phyloP scores from a whole-genome alignment of 2,329 filamentous ascomycete genomes.

The Metarhizium rileyi region DNA sequence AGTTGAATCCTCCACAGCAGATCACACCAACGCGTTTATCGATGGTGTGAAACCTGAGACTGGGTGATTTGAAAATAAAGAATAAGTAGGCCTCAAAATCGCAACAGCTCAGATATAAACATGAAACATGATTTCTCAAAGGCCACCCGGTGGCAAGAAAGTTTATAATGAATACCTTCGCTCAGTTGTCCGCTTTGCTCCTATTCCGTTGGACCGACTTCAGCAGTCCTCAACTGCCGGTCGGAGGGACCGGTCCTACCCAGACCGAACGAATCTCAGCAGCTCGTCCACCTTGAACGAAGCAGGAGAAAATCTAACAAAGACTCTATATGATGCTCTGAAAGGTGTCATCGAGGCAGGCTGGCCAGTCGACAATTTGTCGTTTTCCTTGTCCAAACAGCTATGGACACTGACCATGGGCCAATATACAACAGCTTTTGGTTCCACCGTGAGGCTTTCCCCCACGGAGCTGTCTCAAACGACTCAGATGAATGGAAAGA shows the following conservation, averaged over 20 bases:
- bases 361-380: constrained; percentile 25
- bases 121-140: neutral
- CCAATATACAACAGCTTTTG: constrained; percentile 12
- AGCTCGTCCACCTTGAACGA: constrained; percentile 17
- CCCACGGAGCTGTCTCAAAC: constrained; percentile 13
- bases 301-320: constrained; percentile 19
- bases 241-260: constrained; percentile 22
- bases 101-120: neutral
- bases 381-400: constrained; percentile 25
- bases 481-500: constrained; percentile 7
- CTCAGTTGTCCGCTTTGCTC: neutral
- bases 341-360: constrained; percentile 22
- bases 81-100: neutral
- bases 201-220: neutral
- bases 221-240: constrained; percentile 16
- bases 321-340: constrained; percentile 20
- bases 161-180: neutral
- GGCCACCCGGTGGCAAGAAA: neutral
- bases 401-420: constrained; percentile 17
- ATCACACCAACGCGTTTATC: neutral
- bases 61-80: neutral
- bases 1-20: neutral
- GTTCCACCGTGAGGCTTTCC: constrained; percentile 15
- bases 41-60: neutral
- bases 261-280: constrained; percentile 7